Base-by-base conservation (phyloP, 768 basidiomycete species). In the Dentipellis sp. region DNA sequence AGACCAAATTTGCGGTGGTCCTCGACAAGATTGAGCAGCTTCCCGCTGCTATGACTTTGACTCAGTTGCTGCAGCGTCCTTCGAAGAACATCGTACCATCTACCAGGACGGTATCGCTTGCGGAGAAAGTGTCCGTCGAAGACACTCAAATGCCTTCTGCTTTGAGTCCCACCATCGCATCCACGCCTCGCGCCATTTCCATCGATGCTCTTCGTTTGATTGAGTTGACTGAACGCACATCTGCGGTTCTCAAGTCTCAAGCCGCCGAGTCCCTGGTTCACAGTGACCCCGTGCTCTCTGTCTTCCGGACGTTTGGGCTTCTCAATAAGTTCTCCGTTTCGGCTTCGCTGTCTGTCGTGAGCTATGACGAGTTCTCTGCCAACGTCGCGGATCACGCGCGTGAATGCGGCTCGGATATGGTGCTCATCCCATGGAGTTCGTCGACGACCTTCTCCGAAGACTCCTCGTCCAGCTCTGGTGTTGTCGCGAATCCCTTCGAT, bases 151-250 rank as follows among this genome's bases (percentile, higher is more conserved):
- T 53, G 53, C 35, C 47, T 38, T 22, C 23, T 21, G 35, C 37
- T 37, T 38, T 56, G 23, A 45, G n/a, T 5, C 34, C 46, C 16
- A 36, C 21, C 29, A 36, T 42, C 4, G 19, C 54, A 17, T 40
- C 53, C 19, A 50, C 17, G 68, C 77, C 52, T 66, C 70, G 11
- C 29, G 16, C 52, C 17, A 70, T 83, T 52, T 69, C 74, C 10
- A 75, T 95, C 36, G 81, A 91, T 60, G 88, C 88, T 0, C 77
- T 97, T 2, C 91, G 94, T 17, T 78, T 98, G 8, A 82, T 98
- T 62, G 94, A 97, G 66, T 74, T 97, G 47, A 89, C 91, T 1
- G 86, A 86, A 38, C 87, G 97, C 56, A 90, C 90, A 1, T 93
- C 91, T 2, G 87, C 88, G 1, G 82, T 95, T 37, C 80, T 98